Base-by-base conservation (phyloP, 2,329 filamentous ascomycete species). In the Trichophyton mentagrophytes region DNA sequence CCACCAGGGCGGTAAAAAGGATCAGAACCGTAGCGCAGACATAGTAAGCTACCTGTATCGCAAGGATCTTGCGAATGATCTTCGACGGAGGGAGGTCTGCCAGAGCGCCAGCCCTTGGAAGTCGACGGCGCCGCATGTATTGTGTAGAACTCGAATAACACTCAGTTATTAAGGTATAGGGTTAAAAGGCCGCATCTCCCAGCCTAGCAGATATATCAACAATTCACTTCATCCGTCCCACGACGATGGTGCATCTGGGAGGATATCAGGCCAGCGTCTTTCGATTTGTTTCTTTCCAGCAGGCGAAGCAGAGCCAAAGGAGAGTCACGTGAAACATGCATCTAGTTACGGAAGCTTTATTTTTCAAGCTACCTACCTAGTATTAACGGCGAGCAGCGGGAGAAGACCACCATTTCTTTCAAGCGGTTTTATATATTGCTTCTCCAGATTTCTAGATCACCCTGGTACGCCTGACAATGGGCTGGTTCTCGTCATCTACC, bases 31-130 rank as follows among this genome's bases (percentile, higher is more conserved):
- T 79, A 4, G 83, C 84, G 66, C 78, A 79, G 63, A 73, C 74
- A 77, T 88, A 88, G 74, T 85, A 88, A 64, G 80, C 80, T 49
- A 80, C 68, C 69, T 88, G 85, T 4, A 88, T 79, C 47, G 85
- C 68, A 61, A 83, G 64, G 67, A 88, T 88, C 72, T 87, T 85
- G 56, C 79, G 80, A 63, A 86, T 73, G 72, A 88, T 87, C 69
- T 83, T 83, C 62, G 84, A 77, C 53, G 85, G 85, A 49, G 84
- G 80, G 59, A 87, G 82, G 69, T 87, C 84, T 59, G 81, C 80
- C 66, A 86, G 80, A 62, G 84, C 82, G 72, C 85, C 85, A 58
- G 85, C 81, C 67, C 83, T 81, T 65, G 83, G 83, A 64, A 82
- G 83, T 61, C 82, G 81, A 66, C 84, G 82, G 73, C 79, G 82